phyloP scores from a whole-genome alignment of 305 asterid species.

The Fraxinus sp. region DNA sequence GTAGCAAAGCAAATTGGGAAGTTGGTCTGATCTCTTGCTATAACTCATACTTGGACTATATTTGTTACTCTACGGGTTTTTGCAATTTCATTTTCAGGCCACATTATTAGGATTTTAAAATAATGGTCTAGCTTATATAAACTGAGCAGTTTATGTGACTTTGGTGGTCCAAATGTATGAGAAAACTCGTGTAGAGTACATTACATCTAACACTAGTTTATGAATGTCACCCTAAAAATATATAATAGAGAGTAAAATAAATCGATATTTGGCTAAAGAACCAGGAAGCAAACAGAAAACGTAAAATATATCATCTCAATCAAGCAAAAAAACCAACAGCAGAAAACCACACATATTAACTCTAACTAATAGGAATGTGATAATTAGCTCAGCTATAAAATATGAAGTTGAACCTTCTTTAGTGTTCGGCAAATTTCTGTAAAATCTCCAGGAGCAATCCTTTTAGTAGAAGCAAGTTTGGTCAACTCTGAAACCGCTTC shows the following conservation, averaged over 20 bases:
- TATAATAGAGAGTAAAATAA: not conserved
- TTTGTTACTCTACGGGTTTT: not conserved
- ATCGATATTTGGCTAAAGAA: not conserved
- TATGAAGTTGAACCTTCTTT: slow-evolving; percentile 58
- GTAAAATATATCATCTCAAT: not conserved
- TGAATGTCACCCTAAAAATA: not conserved
- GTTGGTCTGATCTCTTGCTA: not conserved
- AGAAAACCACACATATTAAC: not conserved
- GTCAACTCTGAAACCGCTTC: slow-evolving; percentile 95
- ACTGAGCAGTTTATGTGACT: not conserved
- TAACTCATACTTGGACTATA: not conserved
- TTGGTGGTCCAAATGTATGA: not conserved
- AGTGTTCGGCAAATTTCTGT: slow-evolving; percentile 88
- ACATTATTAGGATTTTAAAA: not conserved
- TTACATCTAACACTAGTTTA: not conserved
- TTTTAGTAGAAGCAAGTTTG: slow-evolving; percentile 90
- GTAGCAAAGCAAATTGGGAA: not conserved
- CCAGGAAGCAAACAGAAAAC: not conserved
- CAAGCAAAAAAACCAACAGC: slow-evolving; percentile 7
- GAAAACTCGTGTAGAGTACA: not conserved
- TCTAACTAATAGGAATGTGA: not conserved
- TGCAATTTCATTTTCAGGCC: not conserved
- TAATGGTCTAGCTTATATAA: not conserved
- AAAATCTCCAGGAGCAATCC: slow-evolving; percentile 97
- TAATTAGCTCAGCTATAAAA: not conserved